Percentiles rank a stretch among this genome's conserved stretches.
Evolutionary conservation across 179 eudicot genomes (phyloP).

Genomic region (Beta corolliflora): DNA sequence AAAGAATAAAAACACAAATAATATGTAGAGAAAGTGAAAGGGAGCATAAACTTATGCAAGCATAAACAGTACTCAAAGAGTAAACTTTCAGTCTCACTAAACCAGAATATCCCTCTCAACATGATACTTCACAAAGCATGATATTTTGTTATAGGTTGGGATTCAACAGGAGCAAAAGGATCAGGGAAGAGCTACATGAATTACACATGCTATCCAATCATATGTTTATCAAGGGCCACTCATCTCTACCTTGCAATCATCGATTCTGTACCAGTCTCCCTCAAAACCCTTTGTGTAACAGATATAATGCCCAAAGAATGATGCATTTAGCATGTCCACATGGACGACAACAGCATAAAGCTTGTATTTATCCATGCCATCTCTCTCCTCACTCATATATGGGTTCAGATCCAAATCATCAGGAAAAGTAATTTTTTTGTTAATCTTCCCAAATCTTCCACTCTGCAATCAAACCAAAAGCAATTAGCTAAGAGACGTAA

Average conservation of each 20-base stretch:
- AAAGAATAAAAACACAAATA: not conserved
- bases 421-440: slow-evolving; percentile 81
- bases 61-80: not conserved
- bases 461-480: slow-evolving; percentile 48
- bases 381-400: slow-evolving; percentile 76
- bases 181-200: not conserved
- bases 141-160: not conserved
- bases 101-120: not conserved
- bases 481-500: not conserved
- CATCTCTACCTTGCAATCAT: slow-evolving; percentile 80
- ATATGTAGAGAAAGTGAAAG: not conserved
- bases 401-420: slow-evolving; percentile 75
- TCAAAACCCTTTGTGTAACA: slow-evolving; percentile 75
- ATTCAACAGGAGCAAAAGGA: not conserved
- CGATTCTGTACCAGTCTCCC: slow-evolving; percentile 91
- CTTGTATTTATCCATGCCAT: slow-evolving; percentile 62
- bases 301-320: slow-evolving; percentile 89
- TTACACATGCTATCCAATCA: not conserved
- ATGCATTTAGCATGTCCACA: slow-evolving; percentile 94
- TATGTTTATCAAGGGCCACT: not conserved
- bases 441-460: slow-evolving; percentile 94
- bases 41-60: not conserved
- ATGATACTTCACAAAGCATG: not conserved
- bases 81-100: not conserved
- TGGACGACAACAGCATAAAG: slow-evolving; percentile 89